Base-by-base conservation (phyloP, 2,329 filamentous ascomycete species). In the Onygenales sp. region DNA sequence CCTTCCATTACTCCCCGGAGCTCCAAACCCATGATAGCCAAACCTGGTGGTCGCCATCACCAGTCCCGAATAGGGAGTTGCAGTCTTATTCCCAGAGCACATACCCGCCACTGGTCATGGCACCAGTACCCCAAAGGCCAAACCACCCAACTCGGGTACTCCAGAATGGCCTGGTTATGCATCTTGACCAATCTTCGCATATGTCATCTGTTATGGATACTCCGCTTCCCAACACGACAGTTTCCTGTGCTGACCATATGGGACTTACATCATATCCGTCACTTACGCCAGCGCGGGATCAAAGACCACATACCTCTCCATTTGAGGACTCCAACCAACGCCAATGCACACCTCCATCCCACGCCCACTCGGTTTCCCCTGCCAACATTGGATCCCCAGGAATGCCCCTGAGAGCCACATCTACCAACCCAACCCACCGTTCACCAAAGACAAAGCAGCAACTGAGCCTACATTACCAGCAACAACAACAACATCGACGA, bases 121-220 rank as follows among this genome's bases (percentile, higher is more conserved):
- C 70, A 21, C 64, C 70, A 21, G 55, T 63, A 32, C 63, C 67
- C n/a, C 67, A 71, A 45, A 62, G 64, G 50, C 58, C 62, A 27
- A 60, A 58, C 36, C 58, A 56, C 50, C 66, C 67, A 33, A 62
- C 63, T 57, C 66, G 69, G 39, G 60, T 70, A 53, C 58, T 70
- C 53, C 67, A 71, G 58, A 68, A 66, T 14, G 68, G 69, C 9
- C 63, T 74, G 14, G 71, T 71, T 64, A 69, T 71, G 38, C 66
- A 71, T 51, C 62, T 72, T 43, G 66, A 68, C 49, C 63, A 64
- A 7, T 62, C 68, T 7, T 67, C 67, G 53, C 67, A 71, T 32
- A 63, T 70, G 51, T 59, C 63, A 4, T 60, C 61, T 27, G 44
- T 58, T 7, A 36, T 60, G 17, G 64, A 66, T n/a, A 58, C 65